Evolutionary conservation across 169 alveolate species (phyloP), one percentile per base, ranked within the genome.

Genomic region (Besnoitia besnoiti): DNA sequence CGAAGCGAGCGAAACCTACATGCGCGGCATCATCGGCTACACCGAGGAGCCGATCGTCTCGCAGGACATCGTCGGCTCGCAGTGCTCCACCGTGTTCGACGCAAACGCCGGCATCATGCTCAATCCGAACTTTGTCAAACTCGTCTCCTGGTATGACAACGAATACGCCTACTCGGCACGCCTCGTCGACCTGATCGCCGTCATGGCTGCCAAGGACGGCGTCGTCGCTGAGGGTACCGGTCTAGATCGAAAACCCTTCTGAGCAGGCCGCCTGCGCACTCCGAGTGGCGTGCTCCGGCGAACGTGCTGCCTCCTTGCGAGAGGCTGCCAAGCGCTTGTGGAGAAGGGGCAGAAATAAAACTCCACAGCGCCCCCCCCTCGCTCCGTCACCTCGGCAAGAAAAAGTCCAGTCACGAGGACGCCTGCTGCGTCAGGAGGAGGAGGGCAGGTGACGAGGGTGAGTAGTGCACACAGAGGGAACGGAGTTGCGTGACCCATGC

Each of bases 111-210:
- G 99, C 77, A 98, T 99, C 93, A 97, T 98, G 89, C 98, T 99
- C 85, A 98, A 97, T 95, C 98, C 98, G 87, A 97, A 97, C 95
- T 99, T 99, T 95, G 99, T 98, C 90, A 99, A 99, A 97, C 96
- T 98, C 55, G 99, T 98, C 61, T 96, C 99, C 85, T 99, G 99
- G 99, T 98, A 98, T 91, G 99, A 99, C 97, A 99, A 99, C 94
- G 99, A 99, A 96, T 98, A 99, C 99, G 99, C 99, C 89, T 99
- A 99, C 96, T 98, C 99, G 75, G 98, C 99, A 96, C 98, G 99
- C 93, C 96, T 99, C 88, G 97, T 98, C 42, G 99, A 99, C 95
- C 96, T 99, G 61, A 98, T 98, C 37, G 96, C 93, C 62, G 89
- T 94, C 94, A 94, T 96, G 96, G 94, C 95, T 39, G 85, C 93